Conservation (phyloP, 1,284 basidiomycete species). For the Pyrrhoderma lamaoense region DNA sequence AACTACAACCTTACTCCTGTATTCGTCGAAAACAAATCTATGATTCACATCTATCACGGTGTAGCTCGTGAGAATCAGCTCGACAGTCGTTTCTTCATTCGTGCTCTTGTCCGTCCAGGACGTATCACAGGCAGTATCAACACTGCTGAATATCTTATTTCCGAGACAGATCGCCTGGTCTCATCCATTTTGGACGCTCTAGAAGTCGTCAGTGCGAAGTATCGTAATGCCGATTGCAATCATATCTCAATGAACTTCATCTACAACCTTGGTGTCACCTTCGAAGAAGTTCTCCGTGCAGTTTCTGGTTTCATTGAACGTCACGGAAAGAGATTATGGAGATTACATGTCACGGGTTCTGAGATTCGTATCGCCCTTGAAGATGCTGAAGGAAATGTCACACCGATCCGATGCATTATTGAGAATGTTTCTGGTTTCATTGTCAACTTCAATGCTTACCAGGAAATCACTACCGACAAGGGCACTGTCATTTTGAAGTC, state of each 20-base stretch:
- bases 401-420: conserved; percentile 94
- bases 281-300: conserved; percentile 93
- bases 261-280: conserved; percentile 91
- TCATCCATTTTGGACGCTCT: conserved; percentile 92
- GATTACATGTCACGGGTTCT: conserved; percentile 94
- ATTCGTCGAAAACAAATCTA: conserved; percentile 83
- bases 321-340: conserved; percentile 96
- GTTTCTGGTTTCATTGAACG: conserved; percentile 98
- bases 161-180: conserved; percentile 95
- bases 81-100: conserved; percentile 97
- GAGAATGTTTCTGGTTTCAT: conserved; percentile 99
- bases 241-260: conserved; percentile 98
- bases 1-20: conserved; percentile 95
- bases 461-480: conserved; percentile 95
- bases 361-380: conserved; percentile 96
- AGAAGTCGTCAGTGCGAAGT: conserved; percentile 82
- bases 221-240: conserved; percentile 90
- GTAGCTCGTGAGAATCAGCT: conserved; percentile 94
- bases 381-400: conserved; percentile 87
- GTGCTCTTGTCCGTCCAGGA: conserved; percentile 93
- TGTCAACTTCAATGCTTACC: conserved; percentile 98
- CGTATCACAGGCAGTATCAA: conserved; percentile 88
- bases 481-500: conserved; percentile 93
- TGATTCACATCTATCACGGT: conserved; percentile 96
- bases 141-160: conserved; percentile 94